A percentile compares a stretch with the other conserved stretches of the same genome.
Evolutionary conservation across 2,329 filamentous ascomycete species (phyloP).

Genomic region (Sporothrix pallida): DNA sequence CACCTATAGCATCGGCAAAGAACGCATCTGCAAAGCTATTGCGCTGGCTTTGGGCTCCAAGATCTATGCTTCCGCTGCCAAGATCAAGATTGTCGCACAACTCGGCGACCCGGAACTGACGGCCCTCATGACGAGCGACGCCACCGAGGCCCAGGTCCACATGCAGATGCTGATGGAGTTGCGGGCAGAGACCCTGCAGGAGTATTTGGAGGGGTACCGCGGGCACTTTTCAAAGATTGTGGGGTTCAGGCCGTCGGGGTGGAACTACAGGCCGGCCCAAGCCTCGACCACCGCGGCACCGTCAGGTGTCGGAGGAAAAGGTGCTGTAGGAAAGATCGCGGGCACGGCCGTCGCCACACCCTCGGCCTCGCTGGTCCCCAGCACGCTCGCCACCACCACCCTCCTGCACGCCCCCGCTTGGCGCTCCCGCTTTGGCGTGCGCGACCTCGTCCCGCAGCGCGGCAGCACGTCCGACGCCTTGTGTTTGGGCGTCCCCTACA

Average conservation of each 20-base stretch:
- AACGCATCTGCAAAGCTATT: constrained; percentile 91
- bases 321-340: no score
- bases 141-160: constrained; percentile 88
- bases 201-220: constrained; percentile 81
- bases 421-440: constrained; percentile 73
- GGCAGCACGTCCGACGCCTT: constrained; percentile 82
- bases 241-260: constrained; percentile 90
- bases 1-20: constrained; percentile 97
- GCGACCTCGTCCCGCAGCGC: constrained; percentile 78
- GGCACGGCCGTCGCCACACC: no score
- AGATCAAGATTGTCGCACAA: constrained; percentile 82
- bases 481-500: constrained; percentile 94
- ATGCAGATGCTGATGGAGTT: constrained; percentile 98
- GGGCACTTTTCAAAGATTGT: constrained; percentile 85
- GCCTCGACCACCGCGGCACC: constrained; percentile 42
- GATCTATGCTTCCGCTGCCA: constrained; percentile 83
- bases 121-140: constrained; percentile 77
- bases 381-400: constrained; percentile 56
- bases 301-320: no score
- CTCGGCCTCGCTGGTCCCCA: constrained; percentile 47
- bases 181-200: constrained; percentile 84
- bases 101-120: constrained; percentile 85
- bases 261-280: constrained; percentile 82
- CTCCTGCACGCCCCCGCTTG: constrained; percentile 69
- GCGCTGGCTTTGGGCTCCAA: constrained; percentile 84